Conservation (phyloP, 2,329 filamentous ascomycete genomes). For the Pseudogymnoascus sp. region DNA sequence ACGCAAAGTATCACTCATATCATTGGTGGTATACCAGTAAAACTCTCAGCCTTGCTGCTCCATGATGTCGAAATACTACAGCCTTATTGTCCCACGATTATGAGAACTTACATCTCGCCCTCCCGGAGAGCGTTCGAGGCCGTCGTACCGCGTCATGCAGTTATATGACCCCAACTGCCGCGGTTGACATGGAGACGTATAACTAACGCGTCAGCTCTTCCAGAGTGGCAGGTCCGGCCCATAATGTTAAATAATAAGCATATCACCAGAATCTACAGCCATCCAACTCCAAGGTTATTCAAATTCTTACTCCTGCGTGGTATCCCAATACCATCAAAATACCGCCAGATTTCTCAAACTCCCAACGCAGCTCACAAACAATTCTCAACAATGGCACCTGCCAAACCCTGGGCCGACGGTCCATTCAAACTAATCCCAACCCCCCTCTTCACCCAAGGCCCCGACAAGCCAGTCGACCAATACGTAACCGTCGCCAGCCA, state of each 20-base stretch:
- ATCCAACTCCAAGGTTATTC: not conserved
- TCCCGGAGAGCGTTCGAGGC: not conserved
- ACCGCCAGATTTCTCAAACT: too few species aligned
- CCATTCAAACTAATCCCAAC: constrained; percentile 22
- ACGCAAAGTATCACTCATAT: not conserved
- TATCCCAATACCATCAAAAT: not conserved
- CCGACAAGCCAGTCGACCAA: not conserved
- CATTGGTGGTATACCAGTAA: not conserved
- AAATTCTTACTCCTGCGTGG: not conserved
- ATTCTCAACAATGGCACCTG: not conserved
- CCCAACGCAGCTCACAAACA: too few species aligned
- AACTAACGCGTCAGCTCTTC: not conserved
- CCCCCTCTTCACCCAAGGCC: constrained; percentile 16
- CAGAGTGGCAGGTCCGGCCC: too few species aligned
- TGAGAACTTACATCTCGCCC: not conserved
- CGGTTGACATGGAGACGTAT: not conserved
- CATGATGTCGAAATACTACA: too few species aligned
- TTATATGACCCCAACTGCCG: not conserved
- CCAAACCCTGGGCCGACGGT: not conserved
- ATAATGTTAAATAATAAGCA: not conserved
- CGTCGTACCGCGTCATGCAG: not conserved
- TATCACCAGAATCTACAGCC: too few species aligned
- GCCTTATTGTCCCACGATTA: not conserved
- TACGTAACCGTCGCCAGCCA: constrained; percentile 17
- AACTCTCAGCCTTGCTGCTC: not conserved